Percentiles rank a stretch among this genome's conserved stretches.
Evolutionary conservation across 805 yeast genomes (phyloP).

Genomic region (Kodamaea neixiangensis): DNA sequence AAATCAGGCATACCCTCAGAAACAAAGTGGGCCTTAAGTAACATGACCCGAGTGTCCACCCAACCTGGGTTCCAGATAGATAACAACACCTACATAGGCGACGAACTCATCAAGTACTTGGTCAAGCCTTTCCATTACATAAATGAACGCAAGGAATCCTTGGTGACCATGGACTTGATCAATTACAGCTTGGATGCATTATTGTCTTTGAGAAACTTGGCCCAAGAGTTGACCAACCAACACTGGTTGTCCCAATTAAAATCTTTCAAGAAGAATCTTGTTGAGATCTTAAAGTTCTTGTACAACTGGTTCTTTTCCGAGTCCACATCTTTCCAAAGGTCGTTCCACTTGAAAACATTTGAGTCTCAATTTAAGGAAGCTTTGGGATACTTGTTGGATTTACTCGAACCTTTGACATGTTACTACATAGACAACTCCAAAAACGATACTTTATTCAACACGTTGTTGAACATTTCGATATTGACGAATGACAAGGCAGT

Average conservation of each 20-base stretch:
- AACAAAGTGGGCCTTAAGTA: conserved; percentile 68
- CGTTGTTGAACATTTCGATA: conserved; percentile 52
- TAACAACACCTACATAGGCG: conserved; percentile 43
- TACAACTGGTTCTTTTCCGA: conserved; percentile 33
- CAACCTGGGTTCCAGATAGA: conserved; percentile 32
- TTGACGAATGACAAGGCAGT: conserved; percentile 66
- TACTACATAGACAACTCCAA: conserved; percentile 74
- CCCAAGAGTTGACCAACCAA: conserved; percentile 83
- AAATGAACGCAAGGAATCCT: conserved; percentile 16
- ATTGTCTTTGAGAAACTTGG: conserved; percentile 74
- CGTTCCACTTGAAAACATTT: conserved; percentile 21
- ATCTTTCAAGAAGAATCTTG: conserved; percentile 47
- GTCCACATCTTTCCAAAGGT: conserved; percentile 11
- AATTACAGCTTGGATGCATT: conserved; percentile 46
- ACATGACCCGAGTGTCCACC: conserved; percentile 47
- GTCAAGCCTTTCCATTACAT: conserved; percentile 33
- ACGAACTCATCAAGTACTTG: conserved; percentile 40
- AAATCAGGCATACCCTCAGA: conserved; percentile 65
- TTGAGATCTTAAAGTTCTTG: conserved; percentile 46
- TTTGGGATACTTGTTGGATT: conserved; percentile 68
- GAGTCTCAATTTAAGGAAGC: conserved; percentile 54
- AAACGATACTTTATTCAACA: conserved; percentile 66
- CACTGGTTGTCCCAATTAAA: conserved; percentile 65
- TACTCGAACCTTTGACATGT: conserved; percentile 81
- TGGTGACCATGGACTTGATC: conserved; percentile 22